These are phyloP conservation scores for Arxiozyma bovina DNA, from an alignment of 1,139 yeast genomes.

Conservation along the genomic window DNA sequence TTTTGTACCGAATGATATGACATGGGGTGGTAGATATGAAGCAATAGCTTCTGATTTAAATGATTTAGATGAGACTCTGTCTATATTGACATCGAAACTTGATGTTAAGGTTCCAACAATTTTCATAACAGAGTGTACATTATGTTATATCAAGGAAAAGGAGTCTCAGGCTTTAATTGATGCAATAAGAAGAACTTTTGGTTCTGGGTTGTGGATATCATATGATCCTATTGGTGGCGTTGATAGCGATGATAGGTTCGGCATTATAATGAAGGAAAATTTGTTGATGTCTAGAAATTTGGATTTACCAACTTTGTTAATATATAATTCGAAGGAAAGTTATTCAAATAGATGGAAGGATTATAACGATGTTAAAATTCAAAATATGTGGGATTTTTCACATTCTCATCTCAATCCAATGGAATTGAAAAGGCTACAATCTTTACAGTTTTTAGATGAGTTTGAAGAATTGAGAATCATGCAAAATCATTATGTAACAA, in stretches of 20 bases:
- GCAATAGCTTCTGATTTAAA: constrained; percentile 27
- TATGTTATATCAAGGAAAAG: constrained; percentile 64
- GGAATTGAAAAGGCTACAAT: constrained; percentile 48
- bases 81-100: constrained; percentile 24
- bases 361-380: constrained; percentile 31
- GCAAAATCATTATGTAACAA: constrained; percentile 67
- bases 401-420: constrained; percentile 44
- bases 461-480: constrained; percentile 73
- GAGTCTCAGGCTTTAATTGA: constrained; percentile 47
- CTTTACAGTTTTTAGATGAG: constrained; percentile 78
- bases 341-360: constrained; percentile 37
- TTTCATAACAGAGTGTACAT: constrained; percentile 77
- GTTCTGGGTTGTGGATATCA: constrained; percentile 40
- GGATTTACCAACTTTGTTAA: constrained; percentile 53
- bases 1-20: constrained; percentile 1
- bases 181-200: constrained; percentile 30
- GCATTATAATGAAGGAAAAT: constrained; percentile 72
- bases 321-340: constrained; percentile 40
- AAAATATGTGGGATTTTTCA: constrained; percentile 53
- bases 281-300: constrained; percentile 57
- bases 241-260: constrained; percentile 53
- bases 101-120: constrained; percentile 50
- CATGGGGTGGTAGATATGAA: constrained; percentile 18
- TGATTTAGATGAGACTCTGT: constrained; percentile 12
- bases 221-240: constrained; percentile 82